Base-by-base conservation (phyloP, 805 yeast species). In the Suhomyces faveliae region DNA sequence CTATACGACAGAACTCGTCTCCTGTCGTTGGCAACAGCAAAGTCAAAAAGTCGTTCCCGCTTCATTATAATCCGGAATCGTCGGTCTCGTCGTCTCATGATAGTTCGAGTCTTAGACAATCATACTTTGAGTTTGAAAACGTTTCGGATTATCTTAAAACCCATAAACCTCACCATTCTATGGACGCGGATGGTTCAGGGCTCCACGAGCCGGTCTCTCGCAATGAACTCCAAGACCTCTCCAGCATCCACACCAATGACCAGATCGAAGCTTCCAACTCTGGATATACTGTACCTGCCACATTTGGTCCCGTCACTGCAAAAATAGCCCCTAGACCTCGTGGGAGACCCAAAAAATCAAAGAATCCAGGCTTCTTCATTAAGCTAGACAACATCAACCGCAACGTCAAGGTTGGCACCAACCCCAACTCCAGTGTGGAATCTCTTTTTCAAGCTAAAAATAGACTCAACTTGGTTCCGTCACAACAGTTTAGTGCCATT, bases 1-100 rank as follows among this genome's bases (percentile, higher is more conserved):
- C 43, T 15, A 45, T 52, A 30, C 56, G 58, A 33, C 58, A 54
- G 43, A 49, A 47, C 51, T 54, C 58, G 41, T 47, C 50, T 23
- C 55, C 55, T 11, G 24, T 44, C 27, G 37, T 48, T 27, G 42
- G 25, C 44, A 19, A 42, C 23, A 25, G 22, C 33, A 40, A 40
- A 19, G 43, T 40, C 23, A 40, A 30, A 8, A 42, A 42, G 44
- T 25, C 35, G 10, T 25, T 25, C 24, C 25, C 37, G n/a, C 19
- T 15, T 20, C 37, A 33, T 17, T 37, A 37, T 11, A 19, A 19
- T 5, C 25, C 12, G 23, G 30, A 24, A 15, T 20, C 35, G 23
- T 13, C 22, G 8, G 35, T 40, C 8, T 24, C 43, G 8, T 40
- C 43, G 8, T 24, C 37, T 13, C 44, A 42, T 27, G 38, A 42